Evolutionary conservation across 1,139 yeast species (phyloP).

Genomic region (Cylindricascospora bacillispora): DNA sequence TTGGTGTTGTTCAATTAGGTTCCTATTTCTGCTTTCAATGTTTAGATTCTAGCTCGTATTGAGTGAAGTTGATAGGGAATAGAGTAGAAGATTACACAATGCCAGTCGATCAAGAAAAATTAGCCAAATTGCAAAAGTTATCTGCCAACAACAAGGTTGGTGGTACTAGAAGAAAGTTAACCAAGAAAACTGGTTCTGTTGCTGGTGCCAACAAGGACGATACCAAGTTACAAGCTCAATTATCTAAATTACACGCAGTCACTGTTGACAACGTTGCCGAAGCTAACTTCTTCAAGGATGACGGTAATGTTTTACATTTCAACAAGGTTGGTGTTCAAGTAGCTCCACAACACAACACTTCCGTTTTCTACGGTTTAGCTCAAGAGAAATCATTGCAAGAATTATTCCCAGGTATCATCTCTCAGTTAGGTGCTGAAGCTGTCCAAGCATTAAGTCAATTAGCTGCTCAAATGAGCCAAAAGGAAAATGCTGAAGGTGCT

Average conservation of each 20-base stretch:
- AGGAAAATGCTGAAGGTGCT: constrained; percentile 30
- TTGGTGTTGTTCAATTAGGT: too few relatives aligned
- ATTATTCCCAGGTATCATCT: constrained; percentile 87
- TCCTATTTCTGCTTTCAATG: too few relatives aligned
- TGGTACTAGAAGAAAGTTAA: constrained; percentile 75
- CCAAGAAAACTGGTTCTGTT: constrained; percentile 37
- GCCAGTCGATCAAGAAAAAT: constrained; percentile 82
- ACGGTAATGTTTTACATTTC: constrained; percentile 93
- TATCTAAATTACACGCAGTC: constrained; percentile 82
- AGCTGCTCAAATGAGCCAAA: constrained; percentile 75
- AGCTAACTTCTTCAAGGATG: constrained; percentile 95
- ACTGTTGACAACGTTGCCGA: constrained; percentile 85
- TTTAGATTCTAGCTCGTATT: too few relatives aligned
- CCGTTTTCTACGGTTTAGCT: constrained; percentile 90
- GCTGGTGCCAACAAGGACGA: constrained; percentile 48
- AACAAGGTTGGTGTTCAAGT: constrained; percentile 92
- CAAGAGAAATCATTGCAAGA: constrained; percentile 90
- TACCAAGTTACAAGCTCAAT: constrained; percentile 79
- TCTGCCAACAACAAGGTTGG: constrained; percentile 66
- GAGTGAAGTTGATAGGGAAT: too few relatives aligned
- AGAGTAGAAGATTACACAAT: too few relatives aligned
- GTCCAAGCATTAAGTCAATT: constrained; percentile 79
- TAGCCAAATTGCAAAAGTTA: constrained; percentile 71
- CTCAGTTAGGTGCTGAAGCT: constrained; percentile 95
- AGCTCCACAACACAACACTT: constrained; percentile 82